Percentiles rank a stretch among this genome's conserved stretches.
Conservation (phyloP, 768 basidiomycete genomes). For the Suillus clintonianus region DNA sequence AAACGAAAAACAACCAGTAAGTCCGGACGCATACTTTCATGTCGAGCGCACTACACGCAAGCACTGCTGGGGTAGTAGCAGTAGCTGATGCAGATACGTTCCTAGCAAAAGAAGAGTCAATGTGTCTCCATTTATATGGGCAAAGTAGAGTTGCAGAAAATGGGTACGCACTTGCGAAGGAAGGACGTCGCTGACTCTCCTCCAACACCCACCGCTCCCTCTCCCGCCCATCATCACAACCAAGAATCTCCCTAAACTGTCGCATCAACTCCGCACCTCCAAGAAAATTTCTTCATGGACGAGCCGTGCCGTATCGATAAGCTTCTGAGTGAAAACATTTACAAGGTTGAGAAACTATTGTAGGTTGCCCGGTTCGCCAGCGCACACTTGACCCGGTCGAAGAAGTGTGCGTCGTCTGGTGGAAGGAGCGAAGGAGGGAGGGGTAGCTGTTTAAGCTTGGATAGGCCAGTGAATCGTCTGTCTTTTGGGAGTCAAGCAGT, state of each 20-base stretch:
- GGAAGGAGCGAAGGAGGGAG: constrained; percentile 19
- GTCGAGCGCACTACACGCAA: constrained; percentile 65
- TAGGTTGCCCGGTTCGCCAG: constrained; percentile 76
- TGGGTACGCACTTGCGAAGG: no score
- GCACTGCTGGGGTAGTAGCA: constrained; percentile 42
- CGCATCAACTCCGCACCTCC: constrained; percentile 77
- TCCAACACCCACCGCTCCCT: constrained; percentile 53
- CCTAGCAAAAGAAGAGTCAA: constrained; percentile 24
- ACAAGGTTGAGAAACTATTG: constrained; percentile 93
- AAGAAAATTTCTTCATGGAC: constrained; percentile 80
- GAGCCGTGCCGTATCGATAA: constrained; percentile 84
- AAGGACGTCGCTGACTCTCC: constrained; percentile 43
- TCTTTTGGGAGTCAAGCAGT: not conserved
- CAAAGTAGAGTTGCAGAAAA: no score
- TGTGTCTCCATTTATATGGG: not conserved
- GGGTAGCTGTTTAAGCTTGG: constrained; percentile 22
- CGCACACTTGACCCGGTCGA: constrained; percentile 82
- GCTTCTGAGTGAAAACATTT: constrained; percentile 94
- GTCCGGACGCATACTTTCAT: constrained; percentile 84
- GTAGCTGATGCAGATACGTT: constrained; percentile 15
- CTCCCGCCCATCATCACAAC: constrained; percentile 80
- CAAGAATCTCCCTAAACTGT: constrained; percentile 86
- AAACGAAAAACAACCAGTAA: constrained; percentile 80
- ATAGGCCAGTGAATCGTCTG: not conserved
- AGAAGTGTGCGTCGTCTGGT: constrained; percentile 77